Conservation (phyloP, 768 basidiomycete genomes). For the Coprinellus aureogranulatus region DNA sequence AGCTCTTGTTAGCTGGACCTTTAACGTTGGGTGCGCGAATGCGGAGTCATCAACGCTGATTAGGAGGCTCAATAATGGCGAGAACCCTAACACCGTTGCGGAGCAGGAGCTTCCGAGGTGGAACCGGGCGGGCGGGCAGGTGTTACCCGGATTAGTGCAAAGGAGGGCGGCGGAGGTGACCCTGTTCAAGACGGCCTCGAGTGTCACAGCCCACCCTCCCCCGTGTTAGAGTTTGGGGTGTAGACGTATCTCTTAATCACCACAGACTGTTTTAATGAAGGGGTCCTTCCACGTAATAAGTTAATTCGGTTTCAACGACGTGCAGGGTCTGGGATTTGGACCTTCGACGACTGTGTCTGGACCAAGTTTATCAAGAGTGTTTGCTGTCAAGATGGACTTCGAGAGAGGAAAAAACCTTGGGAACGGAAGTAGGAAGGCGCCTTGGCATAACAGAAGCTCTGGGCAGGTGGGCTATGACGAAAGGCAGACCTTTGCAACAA, state of each 20-base stretch:
- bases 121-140: conserved; percentile 25
- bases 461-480: no score
- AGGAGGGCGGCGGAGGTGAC: conserved; percentile 27
- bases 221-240: conserved; percentile 16
- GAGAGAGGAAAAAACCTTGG: no score
- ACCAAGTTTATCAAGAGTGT: conserved; percentile 28
- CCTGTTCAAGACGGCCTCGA: conserved; percentile 30
- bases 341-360: no score
- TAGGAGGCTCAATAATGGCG: conserved; percentile 27
- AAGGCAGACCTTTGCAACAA: no score
- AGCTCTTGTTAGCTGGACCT: conserved; percentile 29
- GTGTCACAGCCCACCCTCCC: conserved; percentile 25
- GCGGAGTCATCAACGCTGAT: conserved; percentile 26
- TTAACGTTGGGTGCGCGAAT: conserved; percentile 29
- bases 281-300: no score
- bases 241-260: no score
- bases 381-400: no score
- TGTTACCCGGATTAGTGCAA: conserved; percentile 25
- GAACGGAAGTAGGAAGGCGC: no score
- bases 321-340: no score
- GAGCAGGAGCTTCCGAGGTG: conserved; percentile 31
- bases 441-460: no score
- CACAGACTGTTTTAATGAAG: no score
- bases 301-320: no score
- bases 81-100: conserved; percentile 32